A percentile compares a stretch with the other conserved stretches of the same genome.
Conservation (phyloP, 345 rosid species). For the Hypericum perforatum region DNA sequence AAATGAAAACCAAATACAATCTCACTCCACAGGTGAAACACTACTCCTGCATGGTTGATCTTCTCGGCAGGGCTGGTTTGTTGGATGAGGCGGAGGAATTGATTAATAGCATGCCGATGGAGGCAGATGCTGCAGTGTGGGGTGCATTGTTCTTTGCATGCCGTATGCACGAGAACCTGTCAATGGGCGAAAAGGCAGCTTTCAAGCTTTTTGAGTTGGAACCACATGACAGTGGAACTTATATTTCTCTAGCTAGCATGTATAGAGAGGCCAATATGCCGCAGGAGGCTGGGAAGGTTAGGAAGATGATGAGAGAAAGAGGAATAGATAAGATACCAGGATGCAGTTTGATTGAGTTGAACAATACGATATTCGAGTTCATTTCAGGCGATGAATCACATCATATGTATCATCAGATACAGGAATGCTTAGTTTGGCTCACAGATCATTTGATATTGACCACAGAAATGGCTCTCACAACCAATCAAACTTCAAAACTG, state of each 20-base stretch:
- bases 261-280: slow-evolving; percentile 68
- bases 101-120: slow-evolving; percentile 59
- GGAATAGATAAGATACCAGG: slow-evolving; percentile 77
- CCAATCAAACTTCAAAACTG: no score
- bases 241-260: slow-evolving; percentile 66
- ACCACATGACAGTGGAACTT: slow-evolving; percentile 66
- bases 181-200: slow-evolving; percentile 64
- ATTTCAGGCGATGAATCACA: slow-evolving; percentile 64
- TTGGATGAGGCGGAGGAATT: slow-evolving; percentile 64
- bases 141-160: slow-evolving; percentile 78
- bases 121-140: slow-evolving; percentile 73
- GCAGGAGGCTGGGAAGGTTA: slow-evolving; percentile 51
- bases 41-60: slow-evolving; percentile 85
- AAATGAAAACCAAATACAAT: slow-evolving; percentile 53
- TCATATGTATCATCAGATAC: slow-evolving; percentile 33
- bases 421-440: slow-evolving; percentile 47
- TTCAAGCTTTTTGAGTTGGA: slow-evolving; percentile 69
- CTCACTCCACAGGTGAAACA: slow-evolving; percentile 57
- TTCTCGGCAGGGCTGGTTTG: slow-evolving; percentile 76
- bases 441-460: slow-evolving; percentile 29
- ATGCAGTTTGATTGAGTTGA: slow-evolving; percentile 63
- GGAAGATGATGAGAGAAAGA: slow-evolving; percentile 61
- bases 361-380: slow-evolving; percentile 52
- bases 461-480: no score
- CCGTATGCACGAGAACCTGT: slow-evolving; percentile 50